Evolutionary conservation across 805 yeast genomes (phyloP), one percentile per base, ranked within the genome.

Genomic region (Cyberlindnera subsufficiens): DNA sequence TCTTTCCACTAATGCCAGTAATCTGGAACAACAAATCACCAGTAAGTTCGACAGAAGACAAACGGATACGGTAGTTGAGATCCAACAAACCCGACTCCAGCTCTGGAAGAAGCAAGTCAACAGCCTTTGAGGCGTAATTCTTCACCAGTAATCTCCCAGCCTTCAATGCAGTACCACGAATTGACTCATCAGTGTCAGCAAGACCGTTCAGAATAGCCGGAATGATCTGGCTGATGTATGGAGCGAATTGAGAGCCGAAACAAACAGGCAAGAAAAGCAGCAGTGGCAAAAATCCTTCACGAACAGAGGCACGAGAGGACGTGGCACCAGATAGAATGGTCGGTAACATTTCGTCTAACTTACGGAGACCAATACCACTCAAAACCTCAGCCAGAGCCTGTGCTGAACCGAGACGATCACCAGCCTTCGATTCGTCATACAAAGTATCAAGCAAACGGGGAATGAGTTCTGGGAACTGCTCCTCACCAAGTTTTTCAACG

Each of bases 401-500:
- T 0, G 98, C 99, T 40, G 96, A 85, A 45, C 99, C 99, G 46
- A 93, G 75, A 51, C 96, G 79, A 60, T 93, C 98, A 47, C 97
- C 97, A 8, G 88, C 76, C 56, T 79, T 82, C 14, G 72, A 48
- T 48, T 82, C 88, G 59, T 90, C 96, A 55, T 80, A 76, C 47
- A 93, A 72, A 0, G 93, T 83, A 38, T 69, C 77, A 41, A 91
- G 59, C 49, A 93, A 74, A 45, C 89, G 78, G 37, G 95, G 86
- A 53, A 93, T 85, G 60, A 93, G 78, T 32, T 78, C 85, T 30
- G 99, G 97, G 87, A 93, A 90, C 53, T 79, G 82, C 37, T 87
- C 96, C 65, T 93, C 99, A 43, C 99, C 99, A 33, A 93, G 72
- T 61, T 90, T 91, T 62, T 93, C 98, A 38, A 95, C 96, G 49